phyloP scores from a whole-genome alignment of 1,284 basidiomycete species.

The Neolentinus lepideus region DNA sequence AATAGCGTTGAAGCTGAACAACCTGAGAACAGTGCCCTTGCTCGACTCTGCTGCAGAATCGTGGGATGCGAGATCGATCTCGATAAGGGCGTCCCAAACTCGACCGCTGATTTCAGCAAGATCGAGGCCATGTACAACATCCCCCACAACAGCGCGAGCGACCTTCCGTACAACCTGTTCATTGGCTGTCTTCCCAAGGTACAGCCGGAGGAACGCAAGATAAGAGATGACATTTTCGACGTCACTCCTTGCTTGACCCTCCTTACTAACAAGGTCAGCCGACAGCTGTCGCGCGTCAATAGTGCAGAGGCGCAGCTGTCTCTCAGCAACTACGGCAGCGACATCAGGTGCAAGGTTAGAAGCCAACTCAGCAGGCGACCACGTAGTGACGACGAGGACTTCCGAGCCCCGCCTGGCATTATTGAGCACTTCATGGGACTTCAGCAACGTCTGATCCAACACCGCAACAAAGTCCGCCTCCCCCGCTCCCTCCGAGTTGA shows the following conservation, averaged over 20 bases:
- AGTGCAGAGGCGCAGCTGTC: slow-evolving; percentile 48
- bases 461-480: slow-evolving; percentile 62
- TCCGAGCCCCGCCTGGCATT: slow-evolving; percentile 50
- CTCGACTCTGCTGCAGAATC: slow-evolving; percentile 15
- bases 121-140: slow-evolving; percentile 32
- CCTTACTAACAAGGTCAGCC: slow-evolving; percentile 14
- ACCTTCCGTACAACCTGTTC: slow-evolving; percentile 45
- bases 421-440: slow-evolving; percentile 55
- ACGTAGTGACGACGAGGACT: slow-evolving; percentile 55
- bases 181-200: slow-evolving; percentile 55
- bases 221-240: slow-evolving; percentile 49
- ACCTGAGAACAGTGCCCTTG: slow-evolving; percentile 34
- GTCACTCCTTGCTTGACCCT: slow-evolving; percentile 28
- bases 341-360: slow-evolving; percentile 43
- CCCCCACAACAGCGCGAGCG: slow-evolving; percentile 34
- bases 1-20: slow-evolving; percentile 67
- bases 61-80: slow-evolving; percentile 33
- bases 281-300: slow-evolving; percentile 41
- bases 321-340: slow-evolving; percentile 33
- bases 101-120: slow-evolving; percentile 39
- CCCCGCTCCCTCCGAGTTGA: slow-evolving; percentile 20
- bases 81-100: slow-evolving; percentile 53
- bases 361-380: slow-evolving; percentile 53
- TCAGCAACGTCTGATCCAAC: slow-evolving; percentile 61
- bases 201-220: slow-evolving; percentile 64